Base-by-base conservation (phyloP, 176 grass and related monocot species). In the Aegilops speltoides region DNA sequence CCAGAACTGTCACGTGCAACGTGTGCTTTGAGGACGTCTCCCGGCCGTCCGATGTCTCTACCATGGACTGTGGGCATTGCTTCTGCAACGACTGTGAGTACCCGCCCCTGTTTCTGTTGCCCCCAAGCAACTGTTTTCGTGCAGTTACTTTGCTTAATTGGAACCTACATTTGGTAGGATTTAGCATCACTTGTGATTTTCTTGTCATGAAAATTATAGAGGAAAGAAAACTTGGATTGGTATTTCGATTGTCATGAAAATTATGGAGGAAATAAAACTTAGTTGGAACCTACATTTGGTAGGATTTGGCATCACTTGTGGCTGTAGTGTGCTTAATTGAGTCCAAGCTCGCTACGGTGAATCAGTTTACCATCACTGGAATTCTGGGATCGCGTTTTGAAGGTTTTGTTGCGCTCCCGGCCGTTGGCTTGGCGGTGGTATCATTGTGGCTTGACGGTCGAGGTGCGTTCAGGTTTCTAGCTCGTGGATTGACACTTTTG, bases 51-150 rank as follows among this genome's bases (percentile, higher is more conserved):
- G 9, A 22, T 7, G 26, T 56, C 26, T 77, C 46, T 2, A 32
- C 74, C 26, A 77, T 77, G 74, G 46, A 56, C 17, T 77, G 74
- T 22, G 74, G 74, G 28, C 74, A 77, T 77, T 56, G 46, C 74
- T 77, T 77, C 74, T 77, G 74, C 48, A 77, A 77, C 26, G 46
- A 77, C 1, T 77, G 74, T 77, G 26, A 77, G 74, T 77, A 33
- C 26, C 25, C 29, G 15, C 14, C 15, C 2, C 50, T 19, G 25
- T 11, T 26, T 54, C 8, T 11, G 10, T 29, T n/a, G 24, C 24
- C 15, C 13, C 41, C 14, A 29, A 50, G 1, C 14, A 46, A 75
- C 8, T 22, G 41, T 75, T 5, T 32, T 50, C 6, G 2, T 24
- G 15, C 4, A 16, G n/a, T 74, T 25, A 16, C 3, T 5, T 10